Percentiles rank a stretch among this genome's conserved stretches.
These are phyloP conservation scores for Gelatoporia subvermispora DNA, from an alignment of 768 basidiomycete genomes.

Conservation along the genomic window DNA sequence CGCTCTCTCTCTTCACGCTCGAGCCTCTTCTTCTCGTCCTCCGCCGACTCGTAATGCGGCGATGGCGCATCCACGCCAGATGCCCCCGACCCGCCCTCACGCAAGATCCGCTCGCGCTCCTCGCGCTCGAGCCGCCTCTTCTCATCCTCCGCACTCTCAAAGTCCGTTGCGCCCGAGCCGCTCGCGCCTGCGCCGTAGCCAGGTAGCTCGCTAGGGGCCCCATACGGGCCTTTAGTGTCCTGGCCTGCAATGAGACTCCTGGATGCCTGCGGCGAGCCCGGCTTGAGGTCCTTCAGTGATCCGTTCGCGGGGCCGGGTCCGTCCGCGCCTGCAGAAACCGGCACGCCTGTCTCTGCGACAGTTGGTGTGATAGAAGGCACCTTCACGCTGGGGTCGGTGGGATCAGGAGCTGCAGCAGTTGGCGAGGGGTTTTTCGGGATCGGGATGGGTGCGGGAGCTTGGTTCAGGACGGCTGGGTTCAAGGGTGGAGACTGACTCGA, in stretches of 20 bases:
- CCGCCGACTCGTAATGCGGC: slow-evolving; percentile 42
- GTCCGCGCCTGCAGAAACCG: slow-evolving; percentile 49
- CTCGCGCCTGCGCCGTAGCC: slow-evolving; percentile 21
- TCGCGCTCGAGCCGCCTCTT: slow-evolving; percentile 49
- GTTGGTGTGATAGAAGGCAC: slow-evolving; percentile 46
- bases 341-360: slow-evolving; percentile 74
- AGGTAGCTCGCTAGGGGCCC: background rate
- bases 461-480: slow-evolving; percentile 26
- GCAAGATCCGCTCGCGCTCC: slow-evolving; percentile 43
- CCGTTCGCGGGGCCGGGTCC: slow-evolving; percentile 69
- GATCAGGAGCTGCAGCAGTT: slow-evolving; percentile 25
- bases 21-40: slow-evolving; percentile 65
- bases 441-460: slow-evolving; percentile 25
- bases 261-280: slow-evolving; percentile 1
- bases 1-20: slow-evolving; percentile 49
- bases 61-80: background rate
- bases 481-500: slow-evolving; percentile 18
- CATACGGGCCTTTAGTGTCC: slow-evolving; percentile 3
- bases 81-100: slow-evolving; percentile 5
- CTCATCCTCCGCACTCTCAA: slow-evolving; percentile 52
- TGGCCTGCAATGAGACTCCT: background rate
- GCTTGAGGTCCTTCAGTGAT: slow-evolving; percentile 49
- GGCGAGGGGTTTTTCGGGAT: slow-evolving; percentile 9
- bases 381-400: slow-evolving; percentile 21
- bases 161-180: slow-evolving; percentile 4